phyloP scores from a whole-genome alignment of 225 moss, liverwort and hornwort genomes.

The Lunularia cruciata region DNA sequence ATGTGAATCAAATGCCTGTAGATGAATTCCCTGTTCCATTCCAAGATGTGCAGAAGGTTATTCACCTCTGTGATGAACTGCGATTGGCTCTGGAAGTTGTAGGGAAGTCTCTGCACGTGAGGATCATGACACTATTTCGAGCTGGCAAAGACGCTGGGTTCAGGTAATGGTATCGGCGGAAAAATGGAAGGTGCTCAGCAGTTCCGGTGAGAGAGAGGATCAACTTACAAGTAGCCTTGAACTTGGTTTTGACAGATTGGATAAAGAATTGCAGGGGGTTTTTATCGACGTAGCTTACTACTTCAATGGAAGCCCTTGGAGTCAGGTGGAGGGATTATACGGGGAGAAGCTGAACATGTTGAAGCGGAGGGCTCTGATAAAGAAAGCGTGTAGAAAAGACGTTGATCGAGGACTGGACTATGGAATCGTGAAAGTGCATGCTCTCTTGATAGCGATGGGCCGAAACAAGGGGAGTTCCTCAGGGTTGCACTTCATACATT shows the following conservation, averaged over 20 bases:
- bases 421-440: neutral
- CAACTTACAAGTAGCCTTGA: neutral
- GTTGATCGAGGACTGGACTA: no score
- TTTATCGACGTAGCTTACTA: neutral
- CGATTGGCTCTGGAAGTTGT: slow-evolving; percentile 9
- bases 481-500: neutral
- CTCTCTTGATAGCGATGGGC: neutral
- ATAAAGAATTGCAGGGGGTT: neutral
- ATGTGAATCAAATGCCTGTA: no score
- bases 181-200: neutral
- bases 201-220: no score
- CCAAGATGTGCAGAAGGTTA: neutral
- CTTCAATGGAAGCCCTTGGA: slow-evolving; percentile 5
- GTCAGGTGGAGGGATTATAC: neutral
- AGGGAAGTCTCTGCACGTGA: neutral
- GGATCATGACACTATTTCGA: neutral
- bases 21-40: no score
- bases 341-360: neutral
- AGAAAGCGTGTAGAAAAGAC: neutral
- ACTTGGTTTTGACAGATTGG: neutral
- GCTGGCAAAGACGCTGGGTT: neutral
- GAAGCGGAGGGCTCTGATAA: neutral
- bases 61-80: neutral
- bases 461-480: neutral
- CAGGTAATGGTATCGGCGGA: no score